Base-by-base conservation (phyloP, 2,329 filamentous ascomycete genomes). In the Aspergillus sergii region DNA sequence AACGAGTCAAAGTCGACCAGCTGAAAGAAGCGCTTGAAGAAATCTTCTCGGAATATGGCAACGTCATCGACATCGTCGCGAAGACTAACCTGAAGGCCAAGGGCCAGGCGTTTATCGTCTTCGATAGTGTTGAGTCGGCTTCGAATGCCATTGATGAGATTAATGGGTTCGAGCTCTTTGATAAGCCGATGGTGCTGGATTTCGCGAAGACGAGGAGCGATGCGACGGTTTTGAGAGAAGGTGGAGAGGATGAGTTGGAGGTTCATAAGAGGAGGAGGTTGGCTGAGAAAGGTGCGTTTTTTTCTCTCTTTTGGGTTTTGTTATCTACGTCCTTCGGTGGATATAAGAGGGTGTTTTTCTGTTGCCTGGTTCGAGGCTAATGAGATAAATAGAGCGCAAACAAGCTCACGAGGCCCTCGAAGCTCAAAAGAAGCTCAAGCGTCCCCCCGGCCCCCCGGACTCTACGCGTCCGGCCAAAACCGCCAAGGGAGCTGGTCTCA, bases 81-180 rank as follows among this genome's bases (percentile, higher is more conserved):
- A 96, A 96, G 82, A 92, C 88, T 67, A 97, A 96, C 77, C 80
- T 98, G 34, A 94, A 92, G 76, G 92, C 93, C 50, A 97, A 96
- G 77, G 95, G 95, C 14, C 95, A 99, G 80, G 95, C 95, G 0
- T 99, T 99, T 75, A 82, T 99, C 57, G 93, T 98, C 53, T 98
- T 93, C 76, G 93, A 96, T 71, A 86, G 84, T 65, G 82, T 90
- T n/a, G 91, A 93, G 60, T 87, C 89, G n/a, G 94, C 94, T 4
- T 83, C 86, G 58, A 86, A 88, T 66, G 94, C 95, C 21, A 91
- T 97, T 66, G 92, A 96, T 58, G 92, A 96, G 71, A 85, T 96
- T 66, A 91, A 97, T 72, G 94, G 93, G 10, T 99, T 99, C 77
- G 91, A 96, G 71, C 82, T 99, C 5, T 96, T 96, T 72, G 93